These are phyloP conservation scores for Magnaporthales sp. DNA, from an alignment of 2,329 filamentous ascomycete species.

Conservation along the genomic window DNA sequence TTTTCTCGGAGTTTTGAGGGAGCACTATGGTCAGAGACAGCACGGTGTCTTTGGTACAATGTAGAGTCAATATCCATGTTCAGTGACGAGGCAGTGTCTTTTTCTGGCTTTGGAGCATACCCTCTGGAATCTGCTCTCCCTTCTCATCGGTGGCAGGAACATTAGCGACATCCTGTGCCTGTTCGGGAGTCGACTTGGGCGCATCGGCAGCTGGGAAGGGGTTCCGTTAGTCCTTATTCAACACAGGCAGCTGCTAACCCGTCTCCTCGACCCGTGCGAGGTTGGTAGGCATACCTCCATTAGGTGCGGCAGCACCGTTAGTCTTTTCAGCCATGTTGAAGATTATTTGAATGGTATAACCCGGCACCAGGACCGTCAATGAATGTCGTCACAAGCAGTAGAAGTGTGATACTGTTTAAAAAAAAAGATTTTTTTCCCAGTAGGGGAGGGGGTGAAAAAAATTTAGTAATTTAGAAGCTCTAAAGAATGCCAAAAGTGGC, in stretches of 20 bases:
- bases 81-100: not conserved
- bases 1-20: conserved; percentile 69
- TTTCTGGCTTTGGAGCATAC: conserved; percentile 12
- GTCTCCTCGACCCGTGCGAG: not conserved
- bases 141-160: conserved; percentile 12
- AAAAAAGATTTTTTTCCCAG: not conserved
- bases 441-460: not conserved
- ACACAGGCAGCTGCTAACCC: not conserved
- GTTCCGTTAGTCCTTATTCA: not conserved
- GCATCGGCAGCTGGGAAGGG: conserved; percentile 4
- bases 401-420: not conserved
- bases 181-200: conserved; percentile 10
- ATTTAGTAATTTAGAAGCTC: not conserved
- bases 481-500: not conserved
- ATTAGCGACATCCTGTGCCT: conserved; percentile 9
- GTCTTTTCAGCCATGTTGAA: conserved; percentile 5
- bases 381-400: not conserved
- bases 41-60: conserved; percentile 32
- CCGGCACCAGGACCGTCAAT: not conserved
- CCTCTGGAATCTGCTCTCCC: conserved; percentile 21
- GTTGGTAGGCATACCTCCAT: not conserved
- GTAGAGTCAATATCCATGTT: not conserved
- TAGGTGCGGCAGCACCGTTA: conserved; percentile 1
- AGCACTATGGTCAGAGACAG: conserved; percentile 67
- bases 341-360: not conserved